phyloP scores from a whole-genome alignment of 2,329 filamentous ascomycete genomes.

The Chaetoscypha palmicola region DNA sequence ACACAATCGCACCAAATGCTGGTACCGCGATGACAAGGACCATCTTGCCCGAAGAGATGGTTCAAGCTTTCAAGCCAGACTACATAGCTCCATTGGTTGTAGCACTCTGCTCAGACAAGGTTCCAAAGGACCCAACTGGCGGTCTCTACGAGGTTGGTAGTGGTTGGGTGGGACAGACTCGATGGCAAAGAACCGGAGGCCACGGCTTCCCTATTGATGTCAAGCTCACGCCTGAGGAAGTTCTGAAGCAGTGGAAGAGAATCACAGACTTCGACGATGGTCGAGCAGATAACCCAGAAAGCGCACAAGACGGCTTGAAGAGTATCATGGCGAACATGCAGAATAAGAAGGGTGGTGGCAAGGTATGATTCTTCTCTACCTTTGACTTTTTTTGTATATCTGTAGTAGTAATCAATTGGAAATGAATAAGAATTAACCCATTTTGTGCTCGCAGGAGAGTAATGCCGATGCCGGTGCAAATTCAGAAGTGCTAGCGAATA shows the following conservation, averaged over 20 bases:
- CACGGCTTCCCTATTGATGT: slow-evolving; percentile 87
- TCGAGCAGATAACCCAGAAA: slow-evolving; percentile 78
- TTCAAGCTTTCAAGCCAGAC: slow-evolving; percentile 98
- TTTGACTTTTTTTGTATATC: slow-evolving; percentile 17
- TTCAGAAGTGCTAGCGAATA: slow-evolving; percentile 64
- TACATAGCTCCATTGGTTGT: slow-evolving; percentile 93
- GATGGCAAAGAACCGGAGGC: slow-evolving; percentile 89
- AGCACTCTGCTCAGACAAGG: slow-evolving; percentile 76
- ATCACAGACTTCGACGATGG: slow-evolving; percentile 85
- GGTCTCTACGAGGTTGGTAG: slow-evolving; percentile 91
- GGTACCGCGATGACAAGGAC: slow-evolving; percentile 92
- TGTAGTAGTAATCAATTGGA: slow-evolving; percentile 18
- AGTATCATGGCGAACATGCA: slow-evolving; percentile 78
- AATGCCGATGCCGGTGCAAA: slow-evolving; percentile 34
- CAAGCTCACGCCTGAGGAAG: slow-evolving; percentile 74
- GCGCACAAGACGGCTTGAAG: slow-evolving; percentile 67
- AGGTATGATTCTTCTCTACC: slow-evolving; percentile 45
- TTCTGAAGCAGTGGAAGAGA: slow-evolving; percentile 66
- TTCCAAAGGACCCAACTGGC: slow-evolving; percentile 77
- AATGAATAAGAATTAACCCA: slow-evolving; percentile 24
- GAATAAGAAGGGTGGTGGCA: slow-evolving; percentile 56
- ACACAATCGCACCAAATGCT: slow-evolving; percentile 96
- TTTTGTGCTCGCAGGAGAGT: slow-evolving; percentile 25
- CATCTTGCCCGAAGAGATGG: slow-evolving; percentile 93
- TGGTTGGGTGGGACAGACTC: slow-evolving; percentile 84